Evolutionary conservation across 345 rosid genomes (phyloP), one percentile per base, ranked within the genome.

Genomic region (Arabis hirsuta): DNA sequence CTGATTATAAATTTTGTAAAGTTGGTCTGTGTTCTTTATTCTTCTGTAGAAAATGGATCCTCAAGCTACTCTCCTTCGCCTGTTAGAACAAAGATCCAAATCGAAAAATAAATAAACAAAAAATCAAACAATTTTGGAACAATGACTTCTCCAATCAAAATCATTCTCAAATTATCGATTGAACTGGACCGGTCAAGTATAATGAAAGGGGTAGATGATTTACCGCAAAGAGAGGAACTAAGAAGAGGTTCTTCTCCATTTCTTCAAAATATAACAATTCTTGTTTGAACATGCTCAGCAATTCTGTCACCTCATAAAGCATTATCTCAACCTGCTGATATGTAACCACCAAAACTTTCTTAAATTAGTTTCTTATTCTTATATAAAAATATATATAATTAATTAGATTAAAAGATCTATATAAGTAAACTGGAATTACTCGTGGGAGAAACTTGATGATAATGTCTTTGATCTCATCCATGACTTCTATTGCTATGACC

Each of bases 281-380:
- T 47, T 79, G 81, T 61, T 83, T 76, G 38, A 80, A 43, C 57
- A 81, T 86, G 78, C 78, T 76, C 12, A 79, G 42, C 8, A 87
- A 76, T 73, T 90, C 91, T 16, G 87, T 80, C 0, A 82, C 10
- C 73, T 83, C 60, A 31, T 78, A 83, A 9, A 84, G 72, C n/a
- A 81, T 55, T 69, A 79, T 82, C 76, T 90, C 93, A 31, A 77
- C 82, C 90, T 85, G 87, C 79, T 79, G 47, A 19, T 27, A 70
- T 53, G 4, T 44, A 24, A 47, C 11, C 29, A 45, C 44, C 46
- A 5, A 14, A 41, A 16, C 56, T 55, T 27, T 43, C 42, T 50
- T 43, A 38, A 55, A 54, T 62, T 41, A 43, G 12, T 42, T 26
- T 20, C 22, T 41, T 31, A 16, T 59, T 20, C 24, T 20, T 45